Evolutionary conservation across 495 filamentous ascomycete genomes (phyloP).

Genomic region (Amniculicola lignicola): DNA sequence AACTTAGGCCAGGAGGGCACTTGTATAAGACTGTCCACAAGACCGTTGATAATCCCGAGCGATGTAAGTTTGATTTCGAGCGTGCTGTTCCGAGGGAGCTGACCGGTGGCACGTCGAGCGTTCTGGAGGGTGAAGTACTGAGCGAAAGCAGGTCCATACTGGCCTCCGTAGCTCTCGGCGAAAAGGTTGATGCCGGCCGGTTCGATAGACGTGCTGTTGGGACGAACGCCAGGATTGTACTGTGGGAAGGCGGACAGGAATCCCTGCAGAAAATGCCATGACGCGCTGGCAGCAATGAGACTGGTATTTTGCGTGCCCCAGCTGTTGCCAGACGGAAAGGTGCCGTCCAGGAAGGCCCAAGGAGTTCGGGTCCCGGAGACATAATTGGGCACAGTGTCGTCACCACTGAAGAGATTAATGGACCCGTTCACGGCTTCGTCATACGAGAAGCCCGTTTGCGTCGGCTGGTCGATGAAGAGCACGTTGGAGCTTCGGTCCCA

Average conservation of each 20-base stretch:
- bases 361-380: conserved; percentile 38
- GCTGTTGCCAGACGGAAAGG: conserved; percentile 55
- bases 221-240: conserved; percentile 53
- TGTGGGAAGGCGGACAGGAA: conserved; percentile 65
- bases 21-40: conserved; percentile 42
- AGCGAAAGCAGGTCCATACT: conserved; percentile 49
- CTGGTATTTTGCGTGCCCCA: conserved; percentile 63
- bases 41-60: conserved; percentile 49
- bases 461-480: conserved; percentile 46
- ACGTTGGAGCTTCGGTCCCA: conserved; percentile 46
- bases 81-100: conserved; percentile 40
- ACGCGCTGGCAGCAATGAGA: conserved; percentile 57
- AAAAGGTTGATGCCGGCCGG: conserved; percentile 47
- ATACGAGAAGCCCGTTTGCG: conserved; percentile 45
- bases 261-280: conserved; percentile 69
- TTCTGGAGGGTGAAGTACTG: conserved; percentile 47
- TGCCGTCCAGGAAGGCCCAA: conserved; percentile 58
- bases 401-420: conserved; percentile 37
- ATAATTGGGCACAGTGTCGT: conserved; percentile 23
- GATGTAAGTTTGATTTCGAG: conserved; percentile 44
- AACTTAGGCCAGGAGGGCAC: conserved; percentile 32
- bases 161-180: conserved; percentile 50
- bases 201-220: conserved; percentile 43
- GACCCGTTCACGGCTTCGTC: conserved; percentile 43
- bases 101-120: conserved; percentile 37